These are phyloP conservation scores for Phytopythium delawarense DNA, from an alignment of 352 stramenopile genomes.

Conservation along the genomic window DNA sequence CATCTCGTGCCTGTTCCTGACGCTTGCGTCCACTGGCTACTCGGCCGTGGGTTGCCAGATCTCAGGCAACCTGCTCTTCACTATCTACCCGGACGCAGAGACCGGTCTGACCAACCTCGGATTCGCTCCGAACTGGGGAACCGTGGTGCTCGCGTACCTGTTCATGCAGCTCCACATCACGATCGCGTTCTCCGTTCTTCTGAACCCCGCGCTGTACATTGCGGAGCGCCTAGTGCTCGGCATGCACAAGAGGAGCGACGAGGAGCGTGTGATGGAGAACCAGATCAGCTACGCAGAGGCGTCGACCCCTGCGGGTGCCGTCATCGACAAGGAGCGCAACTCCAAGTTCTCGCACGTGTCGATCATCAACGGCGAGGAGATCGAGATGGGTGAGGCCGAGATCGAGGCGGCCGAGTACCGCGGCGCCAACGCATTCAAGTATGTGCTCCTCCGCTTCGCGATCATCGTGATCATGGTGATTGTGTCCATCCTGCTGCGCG, in stretches of 20 bases:
- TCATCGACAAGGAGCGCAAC: background rate
- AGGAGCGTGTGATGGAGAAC: too few relatives aligned
- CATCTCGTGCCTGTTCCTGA: too few relatives aligned
- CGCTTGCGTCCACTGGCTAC: constrained; percentile 14
- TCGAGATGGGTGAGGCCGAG: too few relatives aligned
- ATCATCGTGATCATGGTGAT: constrained; percentile 36
- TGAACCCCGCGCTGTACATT: constrained; percentile 39
- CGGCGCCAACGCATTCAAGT: constrained; percentile 27
- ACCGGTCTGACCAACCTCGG: background rate
- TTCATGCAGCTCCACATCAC: constrained; percentile 55
- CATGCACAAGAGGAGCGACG: constrained; percentile 24
- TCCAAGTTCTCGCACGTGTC: background rate
- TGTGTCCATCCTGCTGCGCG: constrained; percentile 18
- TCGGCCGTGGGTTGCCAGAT: constrained; percentile 36
- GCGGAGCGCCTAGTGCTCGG: constrained; percentile 8
- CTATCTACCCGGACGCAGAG: constrained; percentile 16
- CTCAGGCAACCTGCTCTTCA: constrained; percentile 48
- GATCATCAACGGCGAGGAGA: too few relatives aligned
- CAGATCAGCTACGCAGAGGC: background rate
- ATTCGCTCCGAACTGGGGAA: constrained; percentile 8
- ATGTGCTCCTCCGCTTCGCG: constrained; percentile 11
- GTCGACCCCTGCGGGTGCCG: background rate
- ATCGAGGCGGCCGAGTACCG: constrained; percentile 20
- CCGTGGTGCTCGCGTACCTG: constrained; percentile 32
- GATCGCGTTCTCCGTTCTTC: constrained; percentile 38